Conservation (phyloP, 2,329 filamentous ascomycete species). For the Apiospora pterosperma region DNA sequence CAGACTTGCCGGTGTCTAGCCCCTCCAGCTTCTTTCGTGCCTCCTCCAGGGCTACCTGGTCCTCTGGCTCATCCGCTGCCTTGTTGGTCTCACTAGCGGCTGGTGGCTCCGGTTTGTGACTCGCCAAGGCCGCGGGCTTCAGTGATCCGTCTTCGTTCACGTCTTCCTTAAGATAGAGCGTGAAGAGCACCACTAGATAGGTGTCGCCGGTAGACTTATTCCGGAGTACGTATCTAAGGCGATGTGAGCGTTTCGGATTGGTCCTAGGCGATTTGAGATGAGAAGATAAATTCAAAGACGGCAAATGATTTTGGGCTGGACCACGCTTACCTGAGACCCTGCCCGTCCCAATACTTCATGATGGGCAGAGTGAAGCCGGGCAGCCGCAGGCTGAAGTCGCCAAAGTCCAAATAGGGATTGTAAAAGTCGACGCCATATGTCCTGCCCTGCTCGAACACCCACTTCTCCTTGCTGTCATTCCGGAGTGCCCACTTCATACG, state of each 20-base stretch:
- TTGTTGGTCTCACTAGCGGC: constrained; percentile 10
- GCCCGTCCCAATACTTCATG: constrained; percentile 77
- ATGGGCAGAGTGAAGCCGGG: constrained; percentile 72
- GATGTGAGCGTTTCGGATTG: constrained; percentile 65
- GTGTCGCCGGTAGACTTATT: constrained; percentile 70
- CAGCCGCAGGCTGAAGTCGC: constrained; percentile 65
- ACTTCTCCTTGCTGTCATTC: constrained; percentile 44
- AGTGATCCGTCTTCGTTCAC: constrained; percentile 56
- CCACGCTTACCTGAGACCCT: constrained; percentile 63
- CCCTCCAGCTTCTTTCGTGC: constrained; percentile 33
- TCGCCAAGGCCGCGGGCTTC: constrained; percentile 33
- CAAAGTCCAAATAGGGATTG: constrained; percentile 88
- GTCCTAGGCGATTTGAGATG: constrained; percentile 21
- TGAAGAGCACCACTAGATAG: constrained; percentile 80
- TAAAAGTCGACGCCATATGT: constrained; percentile 68
- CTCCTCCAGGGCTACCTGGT: constrained; percentile 28
- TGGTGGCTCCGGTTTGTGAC: constrained; percentile 26
- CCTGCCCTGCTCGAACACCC: constrained; percentile 52
- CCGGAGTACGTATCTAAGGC: constrained; percentile 88
- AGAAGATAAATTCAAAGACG: constrained; percentile 16
- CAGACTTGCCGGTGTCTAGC: constrained; percentile 11
- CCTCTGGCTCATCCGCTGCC: constrained; percentile 21
- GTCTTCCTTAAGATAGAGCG: constrained; percentile 67
- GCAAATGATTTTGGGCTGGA: constrained; percentile 1
- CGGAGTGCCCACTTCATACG: constrained; percentile 59